Evolutionary conservation across 1,284 basidiomycete species (phyloP).

Genomic region (Amylostereum chailletii): DNA sequence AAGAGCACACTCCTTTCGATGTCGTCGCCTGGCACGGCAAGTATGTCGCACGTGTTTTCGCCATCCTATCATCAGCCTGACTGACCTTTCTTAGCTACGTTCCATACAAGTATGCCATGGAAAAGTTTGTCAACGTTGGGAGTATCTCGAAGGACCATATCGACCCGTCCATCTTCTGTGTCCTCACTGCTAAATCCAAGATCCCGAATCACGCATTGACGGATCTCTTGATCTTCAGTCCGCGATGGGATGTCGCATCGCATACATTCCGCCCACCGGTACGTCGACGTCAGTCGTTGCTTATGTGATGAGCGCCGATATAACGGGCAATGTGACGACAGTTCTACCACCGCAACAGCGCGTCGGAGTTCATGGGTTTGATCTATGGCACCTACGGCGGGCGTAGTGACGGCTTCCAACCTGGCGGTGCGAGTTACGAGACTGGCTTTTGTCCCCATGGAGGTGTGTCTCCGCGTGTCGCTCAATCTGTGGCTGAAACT

Average conservation of each 20-base stretch:
- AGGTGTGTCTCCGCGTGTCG: conserved; percentile 24
- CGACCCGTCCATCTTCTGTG: conserved; percentile 58
- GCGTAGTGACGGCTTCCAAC: conserved; percentile 50
- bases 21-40: conserved; percentile 67
- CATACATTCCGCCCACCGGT: conserved; percentile 37
- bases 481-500: background rate
- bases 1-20: conserved; percentile 66
- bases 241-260: conserved; percentile 53
- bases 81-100: conserved; percentile 41
- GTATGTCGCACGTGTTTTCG: conserved; percentile 24
- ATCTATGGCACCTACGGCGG: conserved; percentile 53
- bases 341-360: conserved; percentile 61
- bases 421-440: conserved; percentile 52
- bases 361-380: conserved; percentile 55
- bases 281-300: conserved; percentile 8
- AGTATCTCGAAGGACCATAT: conserved; percentile 59
- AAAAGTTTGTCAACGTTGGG: conserved; percentile 59
- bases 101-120: conserved; percentile 64
- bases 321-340: conserved; percentile 11
- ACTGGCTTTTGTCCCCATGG: conserved; percentile 56
- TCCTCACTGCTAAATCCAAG: conserved; percentile 56
- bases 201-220: conserved; percentile 45
- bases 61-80: background rate
- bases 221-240: conserved; percentile 56
- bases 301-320: background rate